Evolutionary conservation across 768 basidiomycete species (phyloP).

Genomic region (Serpula lacrymans): DNA sequence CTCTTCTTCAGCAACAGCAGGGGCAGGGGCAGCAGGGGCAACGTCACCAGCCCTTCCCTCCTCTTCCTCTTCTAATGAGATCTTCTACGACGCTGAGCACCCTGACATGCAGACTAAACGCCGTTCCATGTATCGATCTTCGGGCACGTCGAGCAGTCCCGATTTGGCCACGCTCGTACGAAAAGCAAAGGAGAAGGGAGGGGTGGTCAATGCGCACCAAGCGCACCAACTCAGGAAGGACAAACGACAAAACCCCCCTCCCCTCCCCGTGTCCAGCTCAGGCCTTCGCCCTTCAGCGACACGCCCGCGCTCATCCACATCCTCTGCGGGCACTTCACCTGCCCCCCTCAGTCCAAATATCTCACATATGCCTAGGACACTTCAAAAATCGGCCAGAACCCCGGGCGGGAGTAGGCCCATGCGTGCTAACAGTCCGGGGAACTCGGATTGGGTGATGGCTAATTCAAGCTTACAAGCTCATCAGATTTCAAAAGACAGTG

Average conservation of each 20-base stretch:
- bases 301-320: conserved; percentile 44
- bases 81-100: conserved; percentile 66
- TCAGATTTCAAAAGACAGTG: conserved; percentile 36
- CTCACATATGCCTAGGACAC: conserved; percentile 28
- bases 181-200: conserved; percentile 74
- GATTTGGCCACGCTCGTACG: conserved; percentile 85
- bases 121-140: conserved; percentile 81
- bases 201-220: conserved; percentile 31
- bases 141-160: conserved; percentile 88
- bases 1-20: no score
- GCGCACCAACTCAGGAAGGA: conserved; percentile 32
- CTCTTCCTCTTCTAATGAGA: conserved; percentile 54
- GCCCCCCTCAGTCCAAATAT: conserved; percentile 33
- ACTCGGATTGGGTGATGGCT: conserved; percentile 47
- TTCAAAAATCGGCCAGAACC: conserved; percentile 16
- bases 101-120: conserved; percentile 68
- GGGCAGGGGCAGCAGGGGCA: conserved; percentile 16
- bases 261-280: conserved; percentile 26
- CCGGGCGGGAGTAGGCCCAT: conserved; percentile 16
- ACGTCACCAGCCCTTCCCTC: conserved; percentile 37
- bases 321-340: conserved; percentile 26
- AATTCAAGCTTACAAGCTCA: conserved; percentile 43
- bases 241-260: conserved; percentile 36
- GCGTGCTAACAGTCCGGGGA: conserved; percentile 30
- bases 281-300: conserved; percentile 25